Base-by-base conservation (phyloP, 306 rosid genomes). In the Glycine latifolia region DNA sequence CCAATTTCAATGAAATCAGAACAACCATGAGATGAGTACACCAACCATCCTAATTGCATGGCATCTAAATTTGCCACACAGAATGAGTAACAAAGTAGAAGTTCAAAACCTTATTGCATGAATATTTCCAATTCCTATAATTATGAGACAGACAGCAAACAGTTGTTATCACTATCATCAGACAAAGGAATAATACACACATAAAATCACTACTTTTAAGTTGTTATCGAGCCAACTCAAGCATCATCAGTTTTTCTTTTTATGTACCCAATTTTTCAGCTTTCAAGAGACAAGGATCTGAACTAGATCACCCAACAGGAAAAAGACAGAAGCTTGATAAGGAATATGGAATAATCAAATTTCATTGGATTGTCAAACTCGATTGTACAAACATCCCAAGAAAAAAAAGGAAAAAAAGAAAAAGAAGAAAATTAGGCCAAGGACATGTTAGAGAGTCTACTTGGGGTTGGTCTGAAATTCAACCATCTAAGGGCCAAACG, bases 381-480 rank as follows among this genome's bases (percentile, higher is more conserved):
- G 53, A 49, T 79, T 77, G 67, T 81, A 87, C 87, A 87, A 54
- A 16, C 70, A 78, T 62, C 84, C 62, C 61, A 73, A 15, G 10
- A 53, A 53, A 49, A 14, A 37, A 2, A 20, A 20, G 31, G 1
- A 26, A 26, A 26, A 26, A 1, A 26, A 26, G 31, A 26, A 26
- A 26, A 26, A 1, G 31, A 26, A 26, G 31, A 26, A 26, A 26
- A 26, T 26, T 80, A 90, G 86, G 92, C 92, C 92, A 78, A 55
- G 12, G 97, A 90, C 99, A 95, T 95, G 79, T 73, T 90, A 49
- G 97, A 93, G 41, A 95, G 97, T 49, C 98, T 88, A 81, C 99
- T 95, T 0, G 97, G 99, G 35, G 91, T 89, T 9, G 99, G 94
- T 61, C 88, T 88, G 79, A 93, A 95, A 88, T 93, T 93, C 87